Conservation (phyloP, 2,329 filamentous ascomycete species). For the Claviceps sp. region DNA sequence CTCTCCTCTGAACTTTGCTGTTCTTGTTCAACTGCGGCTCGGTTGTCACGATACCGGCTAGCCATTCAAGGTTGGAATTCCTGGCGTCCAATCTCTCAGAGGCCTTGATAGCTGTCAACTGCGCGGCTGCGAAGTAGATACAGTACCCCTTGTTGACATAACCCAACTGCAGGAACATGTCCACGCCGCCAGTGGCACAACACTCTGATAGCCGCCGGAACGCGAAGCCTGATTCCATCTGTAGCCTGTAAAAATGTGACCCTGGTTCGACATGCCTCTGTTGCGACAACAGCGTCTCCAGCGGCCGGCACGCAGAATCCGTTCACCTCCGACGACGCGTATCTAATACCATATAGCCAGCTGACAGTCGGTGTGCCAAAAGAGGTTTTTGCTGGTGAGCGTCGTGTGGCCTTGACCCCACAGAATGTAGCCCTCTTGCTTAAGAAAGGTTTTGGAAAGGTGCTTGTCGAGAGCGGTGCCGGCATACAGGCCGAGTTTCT, state of each 20-base stretch:
- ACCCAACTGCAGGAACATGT: conserved; percentile 7
- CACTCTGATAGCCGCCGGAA: conserved; percentile 16
- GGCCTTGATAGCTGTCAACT: background rate
- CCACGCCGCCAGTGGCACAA: conserved; percentile 26
- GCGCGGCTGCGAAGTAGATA: background rate
- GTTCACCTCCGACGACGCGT: conserved; percentile 26
- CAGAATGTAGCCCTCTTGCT: conserved; percentile 69
- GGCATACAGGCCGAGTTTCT: conserved; percentile 64
- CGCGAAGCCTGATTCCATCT: conserved; percentile 15
- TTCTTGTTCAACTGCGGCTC: conserved; percentile 11
- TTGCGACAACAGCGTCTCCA: conserved; percentile 13
- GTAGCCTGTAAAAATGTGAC: conserved; percentile 19
- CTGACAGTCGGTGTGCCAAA: conserved; percentile 68
- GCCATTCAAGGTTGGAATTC: conserved; percentile 11
- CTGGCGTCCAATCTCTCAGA: background rate
- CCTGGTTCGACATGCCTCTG: conserved; percentile 26
- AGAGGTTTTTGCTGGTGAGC: conserved; percentile 67
- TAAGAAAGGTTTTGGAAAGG: conserved; percentile 70
- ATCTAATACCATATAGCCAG: conserved; percentile 50
- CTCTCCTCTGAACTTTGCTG: conserved; percentile 19
- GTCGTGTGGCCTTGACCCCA: conserved; percentile 72
- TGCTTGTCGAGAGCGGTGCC: conserved; percentile 72
- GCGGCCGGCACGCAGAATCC: conserved; percentile 17
- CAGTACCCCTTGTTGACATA: conserved; percentile 2
- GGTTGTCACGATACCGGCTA: conserved; percentile 13